Conservation (phyloP, 2,329 filamentous ascomycete genomes). For the Pseudogymnoascus sp. region DNA sequence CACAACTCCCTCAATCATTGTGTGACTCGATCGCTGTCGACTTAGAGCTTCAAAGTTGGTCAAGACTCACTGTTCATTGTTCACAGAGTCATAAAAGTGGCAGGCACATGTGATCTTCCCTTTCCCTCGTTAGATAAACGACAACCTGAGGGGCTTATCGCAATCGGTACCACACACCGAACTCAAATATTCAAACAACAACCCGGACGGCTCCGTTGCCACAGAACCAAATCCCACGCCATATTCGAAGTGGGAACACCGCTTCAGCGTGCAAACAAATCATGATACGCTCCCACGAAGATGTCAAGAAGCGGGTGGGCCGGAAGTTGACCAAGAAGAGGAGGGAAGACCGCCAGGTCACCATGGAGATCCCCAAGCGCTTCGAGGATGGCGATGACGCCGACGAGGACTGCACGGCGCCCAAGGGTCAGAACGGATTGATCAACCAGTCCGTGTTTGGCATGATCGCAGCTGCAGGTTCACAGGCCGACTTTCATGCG, state of each 20-base stretch:
- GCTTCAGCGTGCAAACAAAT: conserved; percentile 11
- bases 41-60: background rate
- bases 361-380: conserved; percentile 49
- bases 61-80: background rate
- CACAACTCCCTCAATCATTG: background rate
- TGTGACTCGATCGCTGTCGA: background rate
- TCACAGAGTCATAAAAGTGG: background rate
- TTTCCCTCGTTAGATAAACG: background rate
- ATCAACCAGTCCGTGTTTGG: conserved; percentile 95
- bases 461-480: conserved; percentile 81
- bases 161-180: background rate
- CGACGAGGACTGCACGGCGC: conserved; percentile 53
- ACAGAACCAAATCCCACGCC: background rate
- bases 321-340: conserved; percentile 37
- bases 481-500: conserved; percentile 72
- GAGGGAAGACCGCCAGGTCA: conserved; percentile 35
- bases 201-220: background rate
- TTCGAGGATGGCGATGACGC: conserved; percentile 52
- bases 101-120: background rate
- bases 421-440: conserved; percentile 36
- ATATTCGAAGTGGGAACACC: background rate
- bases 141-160: conserved; percentile 9
- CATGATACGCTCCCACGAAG: conserved; percentile 33
- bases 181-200: conserved; percentile 1
- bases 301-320: conserved; percentile 34